Conservation (phyloP, 2,329 filamentous ascomycete genomes). For the Ophiocordyceps camponoti-leonardi region DNA sequence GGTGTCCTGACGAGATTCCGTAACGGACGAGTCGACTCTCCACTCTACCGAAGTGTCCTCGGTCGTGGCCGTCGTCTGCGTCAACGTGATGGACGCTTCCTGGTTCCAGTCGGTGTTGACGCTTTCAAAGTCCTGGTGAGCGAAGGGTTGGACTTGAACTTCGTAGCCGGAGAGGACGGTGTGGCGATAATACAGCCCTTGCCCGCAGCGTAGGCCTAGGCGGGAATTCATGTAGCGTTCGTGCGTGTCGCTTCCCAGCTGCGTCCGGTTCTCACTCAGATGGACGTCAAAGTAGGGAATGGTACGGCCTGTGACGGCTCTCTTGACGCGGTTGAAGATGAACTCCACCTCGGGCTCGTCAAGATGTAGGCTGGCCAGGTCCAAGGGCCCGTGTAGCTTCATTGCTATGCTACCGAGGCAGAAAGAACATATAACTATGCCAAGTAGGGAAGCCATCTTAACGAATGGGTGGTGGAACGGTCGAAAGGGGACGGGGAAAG, state of each 20-base stretch:
- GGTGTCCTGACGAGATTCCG: neutral
- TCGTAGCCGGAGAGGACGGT: neutral
- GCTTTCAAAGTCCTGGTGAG: neutral
- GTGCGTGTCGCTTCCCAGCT: neutral
- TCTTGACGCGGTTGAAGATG: neutral
- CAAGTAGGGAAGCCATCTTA: neutral
- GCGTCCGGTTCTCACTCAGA: neutral
- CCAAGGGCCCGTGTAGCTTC: neutral
- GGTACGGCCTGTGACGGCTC: neutral
- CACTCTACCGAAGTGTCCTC: neutral
- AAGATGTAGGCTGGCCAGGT: neutral
- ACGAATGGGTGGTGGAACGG: neutral
- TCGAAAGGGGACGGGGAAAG: neutral
- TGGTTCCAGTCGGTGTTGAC: neutral
- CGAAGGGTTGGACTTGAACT: neutral
- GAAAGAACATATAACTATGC: neutral
- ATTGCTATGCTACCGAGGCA: neutral
- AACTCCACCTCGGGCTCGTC: neutral
- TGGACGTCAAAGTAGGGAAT: neutral
- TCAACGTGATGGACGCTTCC: neutral
- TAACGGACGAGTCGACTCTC: neutral
- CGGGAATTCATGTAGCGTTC: neutral
- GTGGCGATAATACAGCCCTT: neutral
- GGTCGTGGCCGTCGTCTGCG: neutral
- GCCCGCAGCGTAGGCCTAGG: neutral